phyloP scores from a whole-genome alignment of 441 rosid genomes.

The Populus tomentosa region DNA sequence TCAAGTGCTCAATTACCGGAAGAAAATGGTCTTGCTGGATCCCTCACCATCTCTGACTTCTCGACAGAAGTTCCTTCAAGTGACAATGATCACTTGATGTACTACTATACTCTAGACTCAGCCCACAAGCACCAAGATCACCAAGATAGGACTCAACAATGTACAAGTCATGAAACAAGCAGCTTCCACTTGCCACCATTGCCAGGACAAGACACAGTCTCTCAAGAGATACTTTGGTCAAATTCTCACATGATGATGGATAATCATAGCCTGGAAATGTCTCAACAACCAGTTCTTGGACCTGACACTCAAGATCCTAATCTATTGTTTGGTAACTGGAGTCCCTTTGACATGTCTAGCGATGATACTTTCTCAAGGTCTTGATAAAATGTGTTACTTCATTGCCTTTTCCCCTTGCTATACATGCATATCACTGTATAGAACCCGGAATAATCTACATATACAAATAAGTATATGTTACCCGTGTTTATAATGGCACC shows the following conservation, averaged over 20 bases:
- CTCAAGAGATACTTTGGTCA: conserved; percentile 42
- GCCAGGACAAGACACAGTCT: conserved; percentile 52
- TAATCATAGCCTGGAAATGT: conserved; percentile 24
- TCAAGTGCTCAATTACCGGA: conserved; percentile 15
- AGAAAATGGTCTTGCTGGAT: conserved; percentile 23
- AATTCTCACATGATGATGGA: conserved; percentile 29
- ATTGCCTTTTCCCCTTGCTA: neutral
- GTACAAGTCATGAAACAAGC: conserved; percentile 17
- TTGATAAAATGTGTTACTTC: conserved; percentile 16
- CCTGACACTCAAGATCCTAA: conserved; percentile 23
- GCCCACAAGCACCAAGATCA: conserved; percentile 18
- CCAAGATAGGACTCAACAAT: conserved; percentile 19
- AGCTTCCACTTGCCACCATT: conserved; percentile 52
- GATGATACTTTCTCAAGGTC: conserved; percentile 37
- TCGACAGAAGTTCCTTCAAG: conserved; percentile 20
- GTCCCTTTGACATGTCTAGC: conserved; percentile 50
- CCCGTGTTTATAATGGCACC: neutral
- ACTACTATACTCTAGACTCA: conserved; percentile 26
- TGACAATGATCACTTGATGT: conserved; percentile 20
- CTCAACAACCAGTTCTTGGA: conserved; percentile 15
- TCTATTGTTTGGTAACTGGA: conserved; percentile 50
- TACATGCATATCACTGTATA: conserved; percentile 2
- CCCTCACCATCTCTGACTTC: conserved; percentile 11
- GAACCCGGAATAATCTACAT: conserved; percentile 10
- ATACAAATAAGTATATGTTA: neutral